phyloP scores from a whole-genome alignment of 345 rosid species.

The sweet orange (Citrus sinensis) region DNA sequence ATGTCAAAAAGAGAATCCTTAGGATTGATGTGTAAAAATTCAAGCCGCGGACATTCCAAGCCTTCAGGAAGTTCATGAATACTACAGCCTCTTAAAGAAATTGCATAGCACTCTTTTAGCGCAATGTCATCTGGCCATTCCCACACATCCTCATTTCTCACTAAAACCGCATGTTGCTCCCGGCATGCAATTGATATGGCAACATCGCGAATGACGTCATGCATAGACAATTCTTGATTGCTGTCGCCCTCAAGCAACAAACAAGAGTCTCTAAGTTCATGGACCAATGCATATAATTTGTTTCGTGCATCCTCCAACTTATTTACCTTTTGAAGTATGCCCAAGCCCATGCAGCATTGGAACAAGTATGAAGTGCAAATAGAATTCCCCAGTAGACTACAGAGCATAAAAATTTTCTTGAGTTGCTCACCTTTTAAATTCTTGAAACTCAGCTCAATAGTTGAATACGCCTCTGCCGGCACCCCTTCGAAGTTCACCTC shows the following conservation, averaged over 20 bases:
- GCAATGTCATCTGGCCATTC: background rate
- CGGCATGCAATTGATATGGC: slow-evolving; percentile 2
- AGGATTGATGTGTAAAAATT: rapidly evolving
- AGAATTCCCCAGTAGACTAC: background rate
- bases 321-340: background rate
- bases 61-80: slow-evolving; percentile 1
- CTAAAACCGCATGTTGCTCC: background rate
- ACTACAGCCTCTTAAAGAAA: background rate
- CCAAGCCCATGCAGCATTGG: slow-evolving; percentile 20
- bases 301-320: background rate
- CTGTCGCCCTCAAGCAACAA: slow-evolving; percentile 1
- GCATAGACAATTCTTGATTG: background rate
- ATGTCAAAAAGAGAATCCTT: background rate
- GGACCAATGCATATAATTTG: slow-evolving; percentile 6
- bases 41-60: background rate
- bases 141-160: no score
- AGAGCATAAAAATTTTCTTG: slow-evolving; percentile 22
- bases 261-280: background rate
- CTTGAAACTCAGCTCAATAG: slow-evolving; percentile 14
- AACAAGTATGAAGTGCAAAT: slow-evolving; percentile 2
- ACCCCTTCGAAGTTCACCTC: background rate
- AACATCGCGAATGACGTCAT: slow-evolving; percentile 13
- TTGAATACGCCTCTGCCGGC: background rate
- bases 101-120: background rate
- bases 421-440: slow-evolving; percentile 19